These are phyloP conservation scores for Ashbya aceris DNA, from an alignment of 1,139 yeast genomes.

Conservation along the genomic window DNA sequence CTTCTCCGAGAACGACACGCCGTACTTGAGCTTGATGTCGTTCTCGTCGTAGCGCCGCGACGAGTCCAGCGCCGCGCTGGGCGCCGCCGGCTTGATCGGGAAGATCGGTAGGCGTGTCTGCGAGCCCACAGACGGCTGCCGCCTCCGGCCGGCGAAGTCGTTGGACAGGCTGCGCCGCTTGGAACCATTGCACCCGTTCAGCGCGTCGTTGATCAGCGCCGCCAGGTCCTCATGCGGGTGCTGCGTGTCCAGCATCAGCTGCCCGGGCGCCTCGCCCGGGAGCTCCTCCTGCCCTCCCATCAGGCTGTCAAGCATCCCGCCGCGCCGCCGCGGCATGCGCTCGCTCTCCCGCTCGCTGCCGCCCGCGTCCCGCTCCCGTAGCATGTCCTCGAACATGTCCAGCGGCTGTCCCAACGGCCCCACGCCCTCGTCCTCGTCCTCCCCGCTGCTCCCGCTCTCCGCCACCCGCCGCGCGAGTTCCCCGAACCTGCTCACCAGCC, in stretches of 20 bases:
- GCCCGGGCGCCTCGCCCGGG: not conserved
- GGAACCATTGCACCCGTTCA: slow-evolving; percentile 3
- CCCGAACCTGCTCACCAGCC: slow-evolving; percentile 2
- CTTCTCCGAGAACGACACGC: slow-evolving; percentile 10
- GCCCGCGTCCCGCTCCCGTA: not conserved
- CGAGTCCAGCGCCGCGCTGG: slow-evolving; percentile 2
- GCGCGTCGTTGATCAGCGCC: slow-evolving; percentile 7
- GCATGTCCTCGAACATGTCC: slow-evolving; percentile 1
- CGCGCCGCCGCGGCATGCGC: too few relatives aligned
- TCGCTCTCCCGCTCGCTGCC: not conserved
- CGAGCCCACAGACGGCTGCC: not conserved
- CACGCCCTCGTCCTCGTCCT: not conserved
- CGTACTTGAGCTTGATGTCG: slow-evolving; percentile 10
- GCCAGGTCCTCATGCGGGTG: slow-evolving; percentile 6
- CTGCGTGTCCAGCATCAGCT: not conserved
- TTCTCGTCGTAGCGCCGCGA: slow-evolving; percentile 7
- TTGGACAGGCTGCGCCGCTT: slow-evolving; percentile 7
- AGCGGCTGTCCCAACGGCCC: not conserved
- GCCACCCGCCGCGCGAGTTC: not conserved
- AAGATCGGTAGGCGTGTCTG: not conserved
- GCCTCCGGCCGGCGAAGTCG: slow-evolving; percentile 1
- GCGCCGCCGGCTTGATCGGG: not conserved
- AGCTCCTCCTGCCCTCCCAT: too few relatives aligned
- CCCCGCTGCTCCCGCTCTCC: not conserved
- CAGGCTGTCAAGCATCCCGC: too few relatives aligned